phyloP scores from a whole-genome alignment of 495 filamentous ascomycete species.

The Penicillium diatomitis region DNA sequence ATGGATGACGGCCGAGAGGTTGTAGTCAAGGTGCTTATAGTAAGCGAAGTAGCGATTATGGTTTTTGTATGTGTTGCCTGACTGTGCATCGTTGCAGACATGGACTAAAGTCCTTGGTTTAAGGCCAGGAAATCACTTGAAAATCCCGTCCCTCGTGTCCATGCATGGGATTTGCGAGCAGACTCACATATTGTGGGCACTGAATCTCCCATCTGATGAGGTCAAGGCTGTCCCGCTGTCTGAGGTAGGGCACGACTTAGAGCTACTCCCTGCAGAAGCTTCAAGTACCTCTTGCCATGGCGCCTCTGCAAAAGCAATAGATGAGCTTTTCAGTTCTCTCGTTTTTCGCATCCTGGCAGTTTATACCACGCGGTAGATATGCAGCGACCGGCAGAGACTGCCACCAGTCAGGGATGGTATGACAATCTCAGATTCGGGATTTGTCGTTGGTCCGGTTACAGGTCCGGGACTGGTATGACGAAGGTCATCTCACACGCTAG shows the following conservation, averaged over 20 bases:
- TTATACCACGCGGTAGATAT: background rate
- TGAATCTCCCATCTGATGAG: conserved; percentile 34
- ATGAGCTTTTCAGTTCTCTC: conserved; percentile 4
- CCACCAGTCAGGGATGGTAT: background rate
- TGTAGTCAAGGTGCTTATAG: conserved; percentile 30
- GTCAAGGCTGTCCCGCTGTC: conserved; percentile 25
- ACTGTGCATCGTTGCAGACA: background rate
- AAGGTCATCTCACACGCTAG: background rate
- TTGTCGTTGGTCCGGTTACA: background rate
- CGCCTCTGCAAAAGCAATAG: conserved; percentile 18
- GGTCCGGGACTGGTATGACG: background rate
- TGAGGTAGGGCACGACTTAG: conserved; percentile 19
- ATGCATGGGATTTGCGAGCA: background rate
- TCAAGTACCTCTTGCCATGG: conserved; percentile 21
- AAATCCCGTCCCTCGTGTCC: background rate
- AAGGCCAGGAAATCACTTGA: background rate
- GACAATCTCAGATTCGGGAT: background rate
- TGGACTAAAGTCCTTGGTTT: background rate
- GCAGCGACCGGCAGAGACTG: background rate
- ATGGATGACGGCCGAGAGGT: conserved; percentile 33
- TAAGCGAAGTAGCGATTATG: conserved; percentile 35
- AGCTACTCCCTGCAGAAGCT: conserved; percentile 11
- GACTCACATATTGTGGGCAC: conserved; percentile 15
- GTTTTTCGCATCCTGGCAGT: background rate
- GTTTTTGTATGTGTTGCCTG: conserved; percentile 26